phyloP scores from a whole-genome alignment of 352 stramenopile genomes.

The Pythium sp. region DNA sequence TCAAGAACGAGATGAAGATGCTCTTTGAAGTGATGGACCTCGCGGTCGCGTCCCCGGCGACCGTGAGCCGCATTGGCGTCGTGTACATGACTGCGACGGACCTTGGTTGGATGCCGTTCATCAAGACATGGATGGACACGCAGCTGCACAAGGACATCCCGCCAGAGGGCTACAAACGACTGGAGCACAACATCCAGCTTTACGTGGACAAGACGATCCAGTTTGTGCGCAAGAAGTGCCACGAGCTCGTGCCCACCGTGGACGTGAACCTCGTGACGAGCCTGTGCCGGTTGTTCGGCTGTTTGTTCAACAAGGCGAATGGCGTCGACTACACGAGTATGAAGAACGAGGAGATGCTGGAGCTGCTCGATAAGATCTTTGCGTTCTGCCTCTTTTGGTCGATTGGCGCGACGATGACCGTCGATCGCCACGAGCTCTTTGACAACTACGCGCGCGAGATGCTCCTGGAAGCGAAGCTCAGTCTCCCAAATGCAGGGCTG shows the following conservation, averaged over 20 bases:
- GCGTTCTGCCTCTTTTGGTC: constrained; percentile 92
- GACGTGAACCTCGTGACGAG: constrained; percentile 89
- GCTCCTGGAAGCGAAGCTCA: constrained; percentile 47
- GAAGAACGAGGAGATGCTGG: constrained; percentile 41
- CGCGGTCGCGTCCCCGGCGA: constrained; percentile 88
- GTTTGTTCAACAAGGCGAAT: constrained; percentile 58
- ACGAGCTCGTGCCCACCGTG: constrained; percentile 86
- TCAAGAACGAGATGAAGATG: constrained; percentile 91
- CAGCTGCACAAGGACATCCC: constrained; percentile 47
- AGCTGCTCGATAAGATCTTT: constrained; percentile 79
- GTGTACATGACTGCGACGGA: constrained; percentile 84
- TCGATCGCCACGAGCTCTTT: constrained; percentile 70
- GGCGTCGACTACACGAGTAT: constrained; percentile 27
- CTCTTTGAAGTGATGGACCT: constrained; percentile 95
- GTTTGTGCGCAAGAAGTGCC: constrained; percentile 73
- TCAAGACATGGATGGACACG: constrained; percentile 88
- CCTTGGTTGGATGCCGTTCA: constrained; percentile 88
- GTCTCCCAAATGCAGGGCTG: constrained; percentile 51
- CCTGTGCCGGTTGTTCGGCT: constrained; percentile 85
- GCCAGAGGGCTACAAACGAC: constrained; percentile 29
- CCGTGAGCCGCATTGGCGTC: constrained; percentile 76
- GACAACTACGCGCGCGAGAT: constrained; percentile 75
- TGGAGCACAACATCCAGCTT: constrained; percentile 46
- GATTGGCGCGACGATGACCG: constrained; percentile 81
- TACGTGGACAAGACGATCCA: constrained; percentile 73